phyloP scores from a whole-genome alignment of 108 stramenopile species.

The Poteriospumella lacustris region DNA sequence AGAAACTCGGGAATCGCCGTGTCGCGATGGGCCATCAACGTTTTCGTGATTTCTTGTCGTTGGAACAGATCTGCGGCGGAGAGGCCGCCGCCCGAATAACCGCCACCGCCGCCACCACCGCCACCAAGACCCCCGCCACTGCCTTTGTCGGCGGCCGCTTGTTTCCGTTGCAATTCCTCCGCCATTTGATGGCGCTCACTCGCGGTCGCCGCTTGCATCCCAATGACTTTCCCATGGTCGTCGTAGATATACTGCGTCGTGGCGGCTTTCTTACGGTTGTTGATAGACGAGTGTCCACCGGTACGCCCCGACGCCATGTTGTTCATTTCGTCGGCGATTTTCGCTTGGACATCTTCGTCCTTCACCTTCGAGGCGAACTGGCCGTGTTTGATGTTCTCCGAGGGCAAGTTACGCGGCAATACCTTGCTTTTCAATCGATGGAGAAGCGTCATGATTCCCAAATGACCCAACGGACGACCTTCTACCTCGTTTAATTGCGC shows the following conservation, averaged over 20 bases:
- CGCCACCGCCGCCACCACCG: not conserved
- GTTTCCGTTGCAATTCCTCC: not conserved
- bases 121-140: not conserved
- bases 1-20: not conserved
- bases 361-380: not conserved
- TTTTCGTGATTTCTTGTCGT: too few relatives aligned
- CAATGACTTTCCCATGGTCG: not conserved
- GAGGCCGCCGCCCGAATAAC: too few relatives aligned
- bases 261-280: not conserved
- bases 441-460: not conserved
- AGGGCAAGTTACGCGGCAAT: slow-evolving; percentile 16
- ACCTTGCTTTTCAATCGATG: not conserved
- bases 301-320: not conserved
- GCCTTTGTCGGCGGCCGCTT: not conserved
- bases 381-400: slow-evolving; percentile 11
- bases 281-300: not conserved
- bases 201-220: not conserved
- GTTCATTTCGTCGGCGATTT: not conserved
- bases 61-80: too few relatives aligned
- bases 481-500: not conserved
- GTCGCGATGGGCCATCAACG: not conserved
- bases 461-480: slow-evolving; percentile 2
- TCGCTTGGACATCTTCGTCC: not conserved
- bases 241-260: not conserved
- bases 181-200: not conserved